Conservation (phyloP, 176 grass and related monocot species). For the Eragrostis nindensis region DNA sequence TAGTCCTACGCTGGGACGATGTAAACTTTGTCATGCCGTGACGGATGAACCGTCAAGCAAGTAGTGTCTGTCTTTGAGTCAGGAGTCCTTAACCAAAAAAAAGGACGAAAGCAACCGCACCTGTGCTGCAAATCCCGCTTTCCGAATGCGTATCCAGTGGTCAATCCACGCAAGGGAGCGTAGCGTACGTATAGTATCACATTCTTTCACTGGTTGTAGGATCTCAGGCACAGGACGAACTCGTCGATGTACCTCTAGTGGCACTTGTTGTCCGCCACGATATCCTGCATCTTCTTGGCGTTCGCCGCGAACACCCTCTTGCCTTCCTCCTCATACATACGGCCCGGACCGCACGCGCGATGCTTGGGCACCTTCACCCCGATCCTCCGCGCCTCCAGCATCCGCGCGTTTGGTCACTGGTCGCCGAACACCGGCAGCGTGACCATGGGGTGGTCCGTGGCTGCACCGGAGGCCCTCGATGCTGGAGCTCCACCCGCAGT, state of each 20-base stretch:
- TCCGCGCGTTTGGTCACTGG: slow-evolving; percentile 29
- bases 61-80: too few relatives aligned
- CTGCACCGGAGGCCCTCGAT: slow-evolving; percentile 51
- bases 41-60: too few relatives aligned
- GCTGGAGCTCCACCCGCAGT: too few relatives aligned
- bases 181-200: too few relatives aligned
- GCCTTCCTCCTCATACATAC: slow-evolving; percentile 44
- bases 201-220: too few relatives aligned
- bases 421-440: slow-evolving; percentile 39
- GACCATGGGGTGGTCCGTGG: slow-evolving; percentile 38
- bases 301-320: slow-evolving; percentile 20
- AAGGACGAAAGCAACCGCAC: too few relatives aligned
- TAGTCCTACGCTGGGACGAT: too few relatives aligned
- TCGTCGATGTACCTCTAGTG: slow-evolving; percentile 42
- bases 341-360: not conserved
- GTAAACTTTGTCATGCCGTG: too few relatives aligned
- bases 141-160: too few relatives aligned
- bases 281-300: slow-evolving; percentile 38
- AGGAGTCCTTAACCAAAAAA: too few relatives aligned
- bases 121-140: too few relatives aligned
- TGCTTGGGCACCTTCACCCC: slow-evolving; percentile 24
- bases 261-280: slow-evolving; percentile 11
- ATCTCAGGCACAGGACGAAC: slow-evolving; percentile 24
- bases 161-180: too few relatives aligned
- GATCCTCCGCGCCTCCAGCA: not conserved